Evolutionary conservation across 768 basidiomycete genomes (phyloP).

Genomic region (Imleria badia): DNA sequence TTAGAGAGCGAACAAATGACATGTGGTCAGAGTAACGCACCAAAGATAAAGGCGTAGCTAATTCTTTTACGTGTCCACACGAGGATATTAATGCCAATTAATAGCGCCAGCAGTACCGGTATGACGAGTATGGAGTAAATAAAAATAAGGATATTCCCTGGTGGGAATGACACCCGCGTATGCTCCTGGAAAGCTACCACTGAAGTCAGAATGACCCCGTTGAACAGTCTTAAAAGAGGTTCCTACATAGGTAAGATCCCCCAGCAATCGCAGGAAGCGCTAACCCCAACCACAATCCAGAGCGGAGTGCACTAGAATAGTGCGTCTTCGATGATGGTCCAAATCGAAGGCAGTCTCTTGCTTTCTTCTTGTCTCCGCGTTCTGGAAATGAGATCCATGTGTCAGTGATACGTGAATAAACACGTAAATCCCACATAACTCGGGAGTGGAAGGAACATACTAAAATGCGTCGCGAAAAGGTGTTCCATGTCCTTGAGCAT

Average conservation of each 20-base stretch:
- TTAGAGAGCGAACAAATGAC: background rate
- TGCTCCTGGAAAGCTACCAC: slow-evolving; percentile 52
- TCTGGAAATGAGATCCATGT: slow-evolving; percentile 30
- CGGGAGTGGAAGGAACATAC: slow-evolving; percentile 41
- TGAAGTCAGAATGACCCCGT: background rate
- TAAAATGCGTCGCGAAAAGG: slow-evolving; percentile 72
- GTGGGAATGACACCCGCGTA: slow-evolving; percentile 56
- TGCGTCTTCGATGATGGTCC: slow-evolving; percentile 52
- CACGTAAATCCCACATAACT: background rate
- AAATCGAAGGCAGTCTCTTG: slow-evolving; percentile 63
- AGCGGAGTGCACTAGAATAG: slow-evolving; percentile 71
- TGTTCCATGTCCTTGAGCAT: slow-evolving; percentile 79
- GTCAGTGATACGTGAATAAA: background rate
- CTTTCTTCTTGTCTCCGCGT: slow-evolving; percentile 77
- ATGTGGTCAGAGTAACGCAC: slow-evolving; percentile 36
- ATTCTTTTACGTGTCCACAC: slow-evolving; percentile 77
- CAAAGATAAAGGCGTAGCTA: slow-evolving; percentile 91
- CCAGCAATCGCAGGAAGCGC: slow-evolving; percentile 65
- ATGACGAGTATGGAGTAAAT: slow-evolving; percentile 75
- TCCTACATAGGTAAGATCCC: slow-evolving; percentile 59
- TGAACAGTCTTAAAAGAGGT: background rate
- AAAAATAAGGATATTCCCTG: slow-evolving; percentile 73
- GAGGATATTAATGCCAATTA: slow-evolving; percentile 79
- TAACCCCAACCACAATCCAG: slow-evolving; percentile 70
- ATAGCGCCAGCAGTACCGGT: slow-evolving; percentile 69